Evolutionary conservation across 306 rosid species (phyloP).

Genomic region (Alnus glutinosa): DNA sequence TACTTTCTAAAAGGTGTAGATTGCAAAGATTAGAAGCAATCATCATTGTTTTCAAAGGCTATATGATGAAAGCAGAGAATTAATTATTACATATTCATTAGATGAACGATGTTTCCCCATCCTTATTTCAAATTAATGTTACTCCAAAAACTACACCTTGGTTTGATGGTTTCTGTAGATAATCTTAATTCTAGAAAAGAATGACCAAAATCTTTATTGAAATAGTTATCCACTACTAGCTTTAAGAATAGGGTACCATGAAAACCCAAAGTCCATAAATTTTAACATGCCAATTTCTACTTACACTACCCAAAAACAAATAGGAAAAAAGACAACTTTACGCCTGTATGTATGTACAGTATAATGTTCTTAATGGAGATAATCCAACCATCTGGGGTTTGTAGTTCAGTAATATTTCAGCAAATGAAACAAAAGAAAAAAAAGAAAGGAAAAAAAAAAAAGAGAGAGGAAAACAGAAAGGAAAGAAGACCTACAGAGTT

Average conservation of each 20-base stretch:
- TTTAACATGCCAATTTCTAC: not conserved
- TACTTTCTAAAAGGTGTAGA: not conserved
- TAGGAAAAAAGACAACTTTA: not conserved
- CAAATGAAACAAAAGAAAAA: not conserved
- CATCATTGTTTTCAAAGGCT: not conserved
- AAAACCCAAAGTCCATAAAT: not conserved
- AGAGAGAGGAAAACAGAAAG: not conserved
- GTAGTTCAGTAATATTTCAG: not conserved
- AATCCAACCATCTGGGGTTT: not conserved
- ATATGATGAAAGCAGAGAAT: not conserved
- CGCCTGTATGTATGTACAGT: not conserved
- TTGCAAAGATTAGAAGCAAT: not conserved
- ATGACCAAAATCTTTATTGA: too few species aligned
- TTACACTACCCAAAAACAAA: not conserved
- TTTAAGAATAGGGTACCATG: not conserved
- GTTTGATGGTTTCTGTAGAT: too few species aligned
- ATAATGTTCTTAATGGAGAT: not conserved
- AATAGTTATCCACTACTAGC: not conserved
- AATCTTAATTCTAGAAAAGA: not conserved
- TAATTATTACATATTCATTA: not conserved
- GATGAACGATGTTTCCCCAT: not conserved
- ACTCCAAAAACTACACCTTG: not conserved
- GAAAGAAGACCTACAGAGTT: slow-evolving; percentile 2
- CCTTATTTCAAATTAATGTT: not conserved
- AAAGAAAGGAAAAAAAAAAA: too few species aligned